Evolutionary conservation across 73 alveolate genomes (phyloP).

Genomic region (Strombidium stylifer): DNA sequence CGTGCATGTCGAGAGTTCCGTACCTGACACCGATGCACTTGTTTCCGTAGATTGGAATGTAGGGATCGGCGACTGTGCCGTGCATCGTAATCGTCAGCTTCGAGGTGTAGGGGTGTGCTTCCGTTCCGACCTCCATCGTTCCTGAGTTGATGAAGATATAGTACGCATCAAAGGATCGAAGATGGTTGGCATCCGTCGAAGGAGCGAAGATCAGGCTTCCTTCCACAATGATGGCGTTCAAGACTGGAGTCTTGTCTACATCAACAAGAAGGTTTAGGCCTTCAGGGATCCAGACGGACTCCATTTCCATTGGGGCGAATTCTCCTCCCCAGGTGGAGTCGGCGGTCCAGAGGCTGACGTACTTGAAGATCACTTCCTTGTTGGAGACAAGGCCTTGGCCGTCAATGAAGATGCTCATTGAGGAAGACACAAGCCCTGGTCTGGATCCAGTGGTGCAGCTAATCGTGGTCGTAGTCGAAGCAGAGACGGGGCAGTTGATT

Average conservation of each 20-base stretch:
- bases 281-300: constrained; percentile 51
- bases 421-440: constrained; percentile 10
- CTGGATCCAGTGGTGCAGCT: constrained; percentile 60
- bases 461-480: constrained; percentile 26
- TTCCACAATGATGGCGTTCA: constrained; percentile 36
- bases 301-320: constrained; percentile 74
- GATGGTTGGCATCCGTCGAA: constrained; percentile 6
- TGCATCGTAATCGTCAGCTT: constrained; percentile 71
- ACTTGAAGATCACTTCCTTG: constrained; percentile 42
- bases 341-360: constrained; percentile 63
- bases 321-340: constrained; percentile 81
- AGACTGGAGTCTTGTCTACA: constrained; percentile 31
- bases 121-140: constrained; percentile 67
- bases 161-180: constrained; percentile 54
- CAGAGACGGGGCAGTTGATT: constrained; percentile 38
- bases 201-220: constrained; percentile 45
- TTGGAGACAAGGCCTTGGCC: constrained; percentile 51
- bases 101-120: constrained; percentile 56
- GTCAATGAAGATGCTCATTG: constrained; percentile 14
- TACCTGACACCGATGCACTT: constrained; percentile 66
- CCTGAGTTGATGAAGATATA: constrained; percentile 72
- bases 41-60: constrained; percentile 80
- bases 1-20: constrained; percentile 76
- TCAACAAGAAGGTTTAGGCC: constrained; percentile 68
- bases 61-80: constrained; percentile 52